Conservation (phyloP, 176 grass and related monocot genomes). For the Lolium multiflorum region DNA sequence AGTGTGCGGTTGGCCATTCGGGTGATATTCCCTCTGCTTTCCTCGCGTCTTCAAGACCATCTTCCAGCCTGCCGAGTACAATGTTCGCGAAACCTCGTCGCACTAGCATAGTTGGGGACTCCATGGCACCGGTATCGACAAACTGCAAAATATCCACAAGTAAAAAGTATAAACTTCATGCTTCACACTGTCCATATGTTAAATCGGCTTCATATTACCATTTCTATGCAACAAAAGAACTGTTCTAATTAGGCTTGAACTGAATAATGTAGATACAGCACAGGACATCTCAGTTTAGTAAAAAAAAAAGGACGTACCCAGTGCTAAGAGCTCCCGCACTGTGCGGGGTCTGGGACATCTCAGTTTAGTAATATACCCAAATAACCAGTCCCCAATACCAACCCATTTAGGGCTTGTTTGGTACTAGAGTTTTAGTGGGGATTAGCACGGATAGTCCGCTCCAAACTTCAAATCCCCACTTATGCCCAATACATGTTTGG, state of each 20-base stretch:
- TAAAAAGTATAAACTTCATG: background rate
- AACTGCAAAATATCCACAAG: constrained; percentile 56
- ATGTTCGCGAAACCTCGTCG: constrained; percentile 70
- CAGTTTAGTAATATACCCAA: background rate
- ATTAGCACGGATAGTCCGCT: too few relatives aligned
- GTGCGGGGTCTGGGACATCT: too few relatives aligned
- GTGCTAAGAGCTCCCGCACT: too few relatives aligned
- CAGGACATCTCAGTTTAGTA: constrained; percentile 16
- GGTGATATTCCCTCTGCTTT: constrained; percentile 63
- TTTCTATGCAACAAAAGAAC: background rate
- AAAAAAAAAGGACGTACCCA: too few relatives aligned
- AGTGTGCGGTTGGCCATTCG: constrained; percentile 64
- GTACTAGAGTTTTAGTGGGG: too few relatives aligned
- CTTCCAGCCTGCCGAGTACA: constrained; percentile 55
- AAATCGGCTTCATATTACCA: background rate
- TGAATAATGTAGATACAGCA: background rate
- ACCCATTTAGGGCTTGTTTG: too few relatives aligned
- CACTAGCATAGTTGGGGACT: constrained; percentile 71
- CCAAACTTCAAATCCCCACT: too few relatives aligned
- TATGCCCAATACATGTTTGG: too few relatives aligned
- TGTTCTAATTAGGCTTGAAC: background rate
- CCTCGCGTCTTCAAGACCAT: constrained; percentile 70
- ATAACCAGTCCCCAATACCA: background rate
- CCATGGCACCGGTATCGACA: constrained; percentile 57
- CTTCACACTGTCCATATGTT: background rate